Percentiles rank a stretch among this genome's conserved stretches.
These are phyloP conservation scores for Claviceps fusiformis DNA, from an alignment of 2,329 filamentous ascomycete species.

Conservation along the genomic window DNA sequence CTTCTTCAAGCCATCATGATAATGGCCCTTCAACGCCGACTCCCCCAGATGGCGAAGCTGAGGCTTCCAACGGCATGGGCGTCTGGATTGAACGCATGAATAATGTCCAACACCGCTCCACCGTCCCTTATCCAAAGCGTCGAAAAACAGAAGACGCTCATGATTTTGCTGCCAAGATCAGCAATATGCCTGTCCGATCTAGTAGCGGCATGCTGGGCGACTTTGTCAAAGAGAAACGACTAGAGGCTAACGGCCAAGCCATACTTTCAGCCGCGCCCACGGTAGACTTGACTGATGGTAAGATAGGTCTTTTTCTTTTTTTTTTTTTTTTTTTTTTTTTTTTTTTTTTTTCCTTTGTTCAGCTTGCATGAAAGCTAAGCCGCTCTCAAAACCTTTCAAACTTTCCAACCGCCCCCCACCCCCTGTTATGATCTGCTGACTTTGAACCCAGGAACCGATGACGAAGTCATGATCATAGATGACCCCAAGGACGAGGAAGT, in stretches of 20 bases:
- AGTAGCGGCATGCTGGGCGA: conserved; percentile 48
- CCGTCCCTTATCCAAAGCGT: conserved; percentile 49
- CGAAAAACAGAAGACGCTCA: conserved; percentile 40
- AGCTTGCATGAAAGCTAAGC: too few relatives aligned
- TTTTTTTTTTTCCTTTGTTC: too few relatives aligned
- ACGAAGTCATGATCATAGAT: conserved; percentile 42
- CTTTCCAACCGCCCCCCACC: too few relatives aligned
- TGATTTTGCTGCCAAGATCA: conserved; percentile 24
- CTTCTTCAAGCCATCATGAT: conserved; percentile 19
- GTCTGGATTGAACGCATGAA: conserved; percentile 64
- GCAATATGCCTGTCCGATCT: conserved; percentile 17
- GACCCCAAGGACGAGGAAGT: conserved; percentile 57
- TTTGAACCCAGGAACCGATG: conserved; percentile 27
- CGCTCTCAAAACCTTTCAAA: too few relatives aligned
- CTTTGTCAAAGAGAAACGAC: conserved; percentile 48
- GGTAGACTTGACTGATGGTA: conserved; percentile 46
- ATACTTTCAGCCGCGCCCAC: conserved; percentile 24
- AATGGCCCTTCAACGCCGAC: conserved; percentile 21
- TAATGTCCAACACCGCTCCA: conserved; percentile 53
- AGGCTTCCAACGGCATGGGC: conserved; percentile 30
- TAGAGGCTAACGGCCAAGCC: conserved; percentile 24
- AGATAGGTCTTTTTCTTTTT: conserved; percentile 5
- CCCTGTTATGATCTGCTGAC: not conserved
- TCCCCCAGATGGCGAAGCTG: conserved; percentile 13
- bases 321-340: too few relatives aligned